Conservation (phyloP, 139 green algal species). For the Tetradesmus lagerheimii region DNA sequence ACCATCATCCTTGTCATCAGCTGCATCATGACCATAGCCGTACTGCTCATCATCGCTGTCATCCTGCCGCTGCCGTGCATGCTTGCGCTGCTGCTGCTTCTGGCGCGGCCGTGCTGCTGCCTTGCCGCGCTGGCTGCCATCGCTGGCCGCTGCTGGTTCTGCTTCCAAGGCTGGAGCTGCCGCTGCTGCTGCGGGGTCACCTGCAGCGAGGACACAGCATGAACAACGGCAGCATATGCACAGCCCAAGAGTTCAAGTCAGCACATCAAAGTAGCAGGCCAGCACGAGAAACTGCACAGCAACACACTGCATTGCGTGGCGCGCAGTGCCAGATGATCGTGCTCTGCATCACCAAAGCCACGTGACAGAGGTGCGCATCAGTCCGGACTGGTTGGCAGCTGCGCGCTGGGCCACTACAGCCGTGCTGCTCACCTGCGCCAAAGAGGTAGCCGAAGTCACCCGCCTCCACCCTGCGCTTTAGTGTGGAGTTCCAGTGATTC, state of each 20-base stretch:
- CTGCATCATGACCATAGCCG: neutral
- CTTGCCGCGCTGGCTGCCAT: neutral
- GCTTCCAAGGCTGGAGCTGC: neutral
- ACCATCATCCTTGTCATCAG: neutral
- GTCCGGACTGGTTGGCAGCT: too few relatives aligned
- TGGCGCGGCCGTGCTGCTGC: too few relatives aligned
- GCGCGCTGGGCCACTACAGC: too few relatives aligned
- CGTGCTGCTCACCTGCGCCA: neutral
- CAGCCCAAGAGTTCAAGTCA: too few relatives aligned
- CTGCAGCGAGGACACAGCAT: neutral
- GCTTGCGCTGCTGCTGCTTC: constrained; percentile 8
- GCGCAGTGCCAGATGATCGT: too few relatives aligned
- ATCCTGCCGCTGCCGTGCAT: neutral
- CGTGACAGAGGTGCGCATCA: too few relatives aligned
- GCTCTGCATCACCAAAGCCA: too few relatives aligned
- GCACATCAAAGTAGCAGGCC: too few relatives aligned
- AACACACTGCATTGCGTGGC: too few relatives aligned
- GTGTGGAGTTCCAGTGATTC: constrained; percentile 77
- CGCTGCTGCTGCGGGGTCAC: neutral
- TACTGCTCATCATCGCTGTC: neutral
- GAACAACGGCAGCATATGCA: neutral
- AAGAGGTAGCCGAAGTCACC: constrained; percentile 46
- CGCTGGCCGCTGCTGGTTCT: neutral
- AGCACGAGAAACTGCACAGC: too few relatives aligned
- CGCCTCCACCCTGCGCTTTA: constrained; percentile 61